Percentiles rank a stretch among this genome's conserved stretches.
Evolutionary conservation across 495 filamentous ascomycete genomes (phyloP).

Genomic region (Podospora pseudopauciseta): DNA sequence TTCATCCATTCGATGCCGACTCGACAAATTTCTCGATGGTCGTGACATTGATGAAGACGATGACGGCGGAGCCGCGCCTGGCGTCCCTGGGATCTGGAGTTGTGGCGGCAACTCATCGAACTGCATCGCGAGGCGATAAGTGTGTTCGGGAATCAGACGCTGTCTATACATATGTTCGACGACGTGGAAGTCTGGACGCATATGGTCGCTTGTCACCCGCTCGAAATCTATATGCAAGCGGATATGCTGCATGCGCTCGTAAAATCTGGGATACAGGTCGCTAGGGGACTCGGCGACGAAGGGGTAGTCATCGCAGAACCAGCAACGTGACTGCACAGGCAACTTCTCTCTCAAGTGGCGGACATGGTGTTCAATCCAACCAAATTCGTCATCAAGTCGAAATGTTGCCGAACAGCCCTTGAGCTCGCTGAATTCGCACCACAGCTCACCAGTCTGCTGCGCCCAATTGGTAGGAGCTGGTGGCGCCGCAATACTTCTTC

Average conservation of each 20-base stretch:
- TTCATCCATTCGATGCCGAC: background rate
- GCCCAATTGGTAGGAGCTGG: background rate
- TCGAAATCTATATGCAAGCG: conserved; percentile 33
- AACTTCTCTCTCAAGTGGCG: conserved; percentile 31
- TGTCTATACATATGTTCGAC: conserved; percentile 30
- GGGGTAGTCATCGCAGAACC: conserved; percentile 42
- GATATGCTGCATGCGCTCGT: conserved; percentile 45
- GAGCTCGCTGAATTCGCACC: conserved; percentile 41
- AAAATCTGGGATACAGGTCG: conserved; percentile 29
- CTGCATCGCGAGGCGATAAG: conserved; percentile 12
- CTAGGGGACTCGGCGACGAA: conserved; percentile 19
- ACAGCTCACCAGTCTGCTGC: conserved; percentile 19
- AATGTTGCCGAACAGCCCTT: conserved; percentile 32
- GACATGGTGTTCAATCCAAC: conserved; percentile 45
- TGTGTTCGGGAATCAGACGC: conserved; percentile 18
- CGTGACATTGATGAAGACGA: conserved; percentile 1
- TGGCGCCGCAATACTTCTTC: background rate
- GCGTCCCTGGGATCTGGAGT: conserved; percentile 10
- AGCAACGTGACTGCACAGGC: conserved; percentile 42
- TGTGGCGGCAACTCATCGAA: conserved; percentile 26
- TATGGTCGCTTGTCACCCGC: conserved; percentile 14
- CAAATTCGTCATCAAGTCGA: conserved; percentile 29
- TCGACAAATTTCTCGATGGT: background rate
- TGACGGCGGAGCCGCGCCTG: background rate
- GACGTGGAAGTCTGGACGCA: conserved; percentile 43